Base-by-base conservation (phyloP, 257 asterid species). In the Scutellaria baicalensis region DNA sequence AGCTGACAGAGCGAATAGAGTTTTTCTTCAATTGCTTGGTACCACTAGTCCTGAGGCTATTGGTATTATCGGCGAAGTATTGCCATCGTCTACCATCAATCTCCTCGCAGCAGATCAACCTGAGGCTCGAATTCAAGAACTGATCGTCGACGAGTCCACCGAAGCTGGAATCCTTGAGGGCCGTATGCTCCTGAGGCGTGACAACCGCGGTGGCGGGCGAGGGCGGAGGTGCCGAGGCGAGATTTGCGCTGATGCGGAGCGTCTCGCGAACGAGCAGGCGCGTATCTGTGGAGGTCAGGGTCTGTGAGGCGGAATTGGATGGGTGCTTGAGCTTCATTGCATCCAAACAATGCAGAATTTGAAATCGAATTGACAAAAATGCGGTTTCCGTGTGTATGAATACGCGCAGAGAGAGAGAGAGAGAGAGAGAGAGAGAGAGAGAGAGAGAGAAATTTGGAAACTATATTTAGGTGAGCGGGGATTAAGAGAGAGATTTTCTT, bases 241-340 rank as follows among this genome's bases (percentile, higher is more conserved):
- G 95, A 75, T 94, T 84, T 40, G 99, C 99, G 83, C 97, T 94
- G 73, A 94, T 94, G 21, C 97, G 95, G 6, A 94, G 89, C 64
- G 97, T 89, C 84, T 94, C 97, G 3, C 97, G 97, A 1, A 89
- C 96, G 16, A 94, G 92, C 45, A 89, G 81, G 71, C 82, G 75
- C 67, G 97, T 80, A 14, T 94, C 99, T 17, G 87, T 71, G 7
- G 93, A 77, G 23, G 91, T 73, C 67, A 91, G 84, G 70, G 92
- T 82, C 59, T 89, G 88, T 6, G 98, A 82, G 33, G 91, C 66
- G 21, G 96, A 82, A 77, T 73, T 86, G 0, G 95, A 73, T 11
- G 88, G 79, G 59, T 78, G 74, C 83, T 89, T 89, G 12, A 89
- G 77, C 88, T 91, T 91, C 97, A 93, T 93, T 66, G 78, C 57